Evolutionary conservation across 768 basidiomycete genomes (phyloP).

Genomic region (Phylloporus sp.): DNA sequence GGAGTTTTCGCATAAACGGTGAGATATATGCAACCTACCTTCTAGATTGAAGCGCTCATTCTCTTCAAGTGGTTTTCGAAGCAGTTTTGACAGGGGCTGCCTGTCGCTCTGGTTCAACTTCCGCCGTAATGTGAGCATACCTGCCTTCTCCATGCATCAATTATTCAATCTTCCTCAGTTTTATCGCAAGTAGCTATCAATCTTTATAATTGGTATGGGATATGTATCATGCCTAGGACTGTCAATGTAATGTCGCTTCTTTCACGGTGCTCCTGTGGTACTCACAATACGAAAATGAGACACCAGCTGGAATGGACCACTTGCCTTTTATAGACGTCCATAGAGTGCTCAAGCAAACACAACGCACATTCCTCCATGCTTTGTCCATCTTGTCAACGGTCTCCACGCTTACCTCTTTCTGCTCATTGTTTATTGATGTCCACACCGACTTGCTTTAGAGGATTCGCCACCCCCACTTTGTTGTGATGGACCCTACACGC

Average conservation of each 20-base stretch:
- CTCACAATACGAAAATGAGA: constrained; percentile 18
- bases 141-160: constrained; percentile 7
- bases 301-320: constrained; percentile 1
- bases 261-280: constrained; percentile 9
- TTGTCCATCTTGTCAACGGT: constrained; percentile 21
- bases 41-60: constrained; percentile 15
- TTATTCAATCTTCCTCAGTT: constrained; percentile 45
- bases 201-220: constrained; percentile 13
- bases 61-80: constrained; percentile 78
- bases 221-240: constrained; percentile 18
- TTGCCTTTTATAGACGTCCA: constrained; percentile 13
- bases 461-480: constrained; percentile 18
- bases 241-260: constrained; percentile 29
- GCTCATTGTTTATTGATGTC: not conserved
- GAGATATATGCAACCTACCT: constrained; percentile 13
- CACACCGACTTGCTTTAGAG: constrained; percentile 8
- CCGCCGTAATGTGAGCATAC: constrained; percentile 74
- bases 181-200: constrained; percentile 64
- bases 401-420: constrained; percentile 2
- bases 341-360: constrained; percentile 1
- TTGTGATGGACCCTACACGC: constrained; percentile 7
- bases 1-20: constrained; percentile 98
- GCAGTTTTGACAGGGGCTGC: constrained; percentile 95
- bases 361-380: constrained; percentile 8
- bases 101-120: constrained; percentile 96